Conservation (phyloP, 352 stramenopile species). For the Globisporangium camurandrum region DNA sequence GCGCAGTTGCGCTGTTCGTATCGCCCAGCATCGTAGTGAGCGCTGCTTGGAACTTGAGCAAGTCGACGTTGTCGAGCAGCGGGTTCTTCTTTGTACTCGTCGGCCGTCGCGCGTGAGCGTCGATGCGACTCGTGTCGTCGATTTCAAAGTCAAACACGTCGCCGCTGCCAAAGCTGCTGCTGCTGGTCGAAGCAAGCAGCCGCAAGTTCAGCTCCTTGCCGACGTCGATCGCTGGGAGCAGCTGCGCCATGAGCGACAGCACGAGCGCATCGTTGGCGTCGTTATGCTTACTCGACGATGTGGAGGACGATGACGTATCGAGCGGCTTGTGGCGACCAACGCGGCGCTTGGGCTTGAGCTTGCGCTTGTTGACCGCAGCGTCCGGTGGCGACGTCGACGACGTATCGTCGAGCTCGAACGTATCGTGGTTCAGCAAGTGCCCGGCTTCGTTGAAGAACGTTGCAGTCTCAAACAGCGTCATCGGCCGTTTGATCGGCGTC, state of each 20-base stretch:
- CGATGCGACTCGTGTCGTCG: slow-evolving; percentile 26
- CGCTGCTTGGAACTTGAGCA: slow-evolving; percentile 57
- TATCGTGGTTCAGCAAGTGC: slow-evolving; percentile 59
- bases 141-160: slow-evolving; percentile 75
- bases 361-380: too few species aligned
- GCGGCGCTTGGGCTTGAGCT: slow-evolving; percentile 42
- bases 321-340: slow-evolving; percentile 40
- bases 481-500: slow-evolving; percentile 41
- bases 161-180: slow-evolving; percentile 22
- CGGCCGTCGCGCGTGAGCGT: too few species aligned
- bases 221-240: slow-evolving; percentile 69
- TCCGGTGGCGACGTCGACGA: slow-evolving; percentile 32
- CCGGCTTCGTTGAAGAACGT: slow-evolving; percentile 72
- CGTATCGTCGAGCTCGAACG: slow-evolving; percentile 48
- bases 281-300: slow-evolving; percentile 17
- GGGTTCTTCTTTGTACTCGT: slow-evolving; percentile 6
- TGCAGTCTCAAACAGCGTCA: slow-evolving; percentile 79
- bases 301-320: too few species aligned
- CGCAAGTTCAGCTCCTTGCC: slow-evolving; percentile 72
- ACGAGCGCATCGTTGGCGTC: slow-evolving; percentile 48
- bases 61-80: slow-evolving; percentile 33
- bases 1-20: slow-evolving; percentile 5
- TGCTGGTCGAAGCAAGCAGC: slow-evolving; percentile 28
- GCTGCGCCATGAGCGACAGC: slow-evolving; percentile 62
- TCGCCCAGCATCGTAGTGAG: slow-evolving; percentile 45